These are phyloP conservation scores for Alternaria postmessia DNA, from an alignment of 2,329 filamentous ascomycete species.

Conservation along the genomic window DNA sequence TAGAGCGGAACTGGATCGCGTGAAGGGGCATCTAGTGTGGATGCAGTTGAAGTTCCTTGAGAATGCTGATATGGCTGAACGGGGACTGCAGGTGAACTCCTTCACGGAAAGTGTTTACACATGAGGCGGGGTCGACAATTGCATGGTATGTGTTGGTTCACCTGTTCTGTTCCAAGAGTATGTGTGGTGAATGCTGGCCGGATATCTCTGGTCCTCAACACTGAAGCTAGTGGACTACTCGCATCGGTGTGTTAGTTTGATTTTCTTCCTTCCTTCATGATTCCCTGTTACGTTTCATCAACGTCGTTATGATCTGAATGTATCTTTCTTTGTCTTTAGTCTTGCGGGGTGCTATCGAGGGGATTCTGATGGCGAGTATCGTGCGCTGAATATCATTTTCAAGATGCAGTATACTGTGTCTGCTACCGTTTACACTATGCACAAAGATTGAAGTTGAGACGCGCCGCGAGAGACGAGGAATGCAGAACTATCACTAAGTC, in stretches of 20 bases:
- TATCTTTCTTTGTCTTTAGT: background rate
- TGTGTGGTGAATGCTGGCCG: background rate
- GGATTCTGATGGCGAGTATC: background rate
- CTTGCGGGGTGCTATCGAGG: background rate
- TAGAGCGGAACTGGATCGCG: slow-evolving; percentile 75
- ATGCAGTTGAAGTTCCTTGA: slow-evolving; percentile 90
- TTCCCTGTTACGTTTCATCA: background rate
- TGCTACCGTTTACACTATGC: background rate
- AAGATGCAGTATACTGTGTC: background rate
- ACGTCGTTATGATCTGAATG: background rate
- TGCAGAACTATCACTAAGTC: background rate
- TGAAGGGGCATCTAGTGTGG: slow-evolving; percentile 92
- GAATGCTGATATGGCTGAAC: slow-evolving; percentile 88
- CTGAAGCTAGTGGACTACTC: slow-evolving; percentile 1
- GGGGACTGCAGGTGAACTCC: slow-evolving; percentile 82
- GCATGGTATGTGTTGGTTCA: background rate
- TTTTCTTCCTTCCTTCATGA: background rate
- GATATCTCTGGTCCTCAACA: background rate
- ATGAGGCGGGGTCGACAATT: slow-evolving; percentile 12
- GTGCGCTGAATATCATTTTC: background rate
- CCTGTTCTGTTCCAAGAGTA: too few relatives aligned
- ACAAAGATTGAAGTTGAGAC: background rate
- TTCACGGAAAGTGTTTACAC: slow-evolving; percentile 90
- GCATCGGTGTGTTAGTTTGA: background rate
- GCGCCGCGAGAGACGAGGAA: background rate